Base-by-base conservation (phyloP, 2,329 filamentous ascomycete genomes). In the Pseudogymnoascus sp. region DNA sequence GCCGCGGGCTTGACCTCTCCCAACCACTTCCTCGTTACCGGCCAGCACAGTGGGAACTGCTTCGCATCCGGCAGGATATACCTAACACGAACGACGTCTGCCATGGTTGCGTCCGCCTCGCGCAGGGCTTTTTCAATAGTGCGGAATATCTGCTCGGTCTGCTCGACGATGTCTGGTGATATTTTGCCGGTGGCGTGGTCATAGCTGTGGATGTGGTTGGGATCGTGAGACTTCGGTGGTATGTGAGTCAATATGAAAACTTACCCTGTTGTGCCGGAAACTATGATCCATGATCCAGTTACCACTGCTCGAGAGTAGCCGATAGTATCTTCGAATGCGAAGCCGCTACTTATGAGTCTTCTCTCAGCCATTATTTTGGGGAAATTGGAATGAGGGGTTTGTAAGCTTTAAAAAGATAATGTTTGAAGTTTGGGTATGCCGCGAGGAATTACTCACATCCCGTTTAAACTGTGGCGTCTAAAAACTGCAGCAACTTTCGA, bases 281-380 rank as follows among this genome's bases (percentile, higher is more conserved):
- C 77, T 60, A 81, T 76, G 9, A 82, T 69, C 73, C 76, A 78
- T 57, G 78, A 77, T 9, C 77, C 79, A 1, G 73, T 70, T 15
- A 80, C 73, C 2, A 82, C 78, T 34, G 79, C 79, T 56, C 79
- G 74, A 28, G 79, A 81, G 68, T 82, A 82, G 57, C 77, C 79
- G 59, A 82, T 82, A 62, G 77, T 71, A 23, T 71, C 71, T 68
- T 82, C 79, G 63, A 82, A 82, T 38, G 72, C 68, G 4, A 79
- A 82, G 57, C 75, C 76, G 19, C 57, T 60, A n/a, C 61, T 62
- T 30, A 63, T 62, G 28, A 58, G 55, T 57, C 30, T 57, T 37
- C 34, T 57, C 37, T 57, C 55, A 8, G 55, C 12, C 55, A 57
- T 57, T 52, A 5, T 52, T 30, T 52, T 10, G 18, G n/a, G 5